Conservation (phyloP, 768 basidiomycete species). For the Podaxis sp. region DNA sequence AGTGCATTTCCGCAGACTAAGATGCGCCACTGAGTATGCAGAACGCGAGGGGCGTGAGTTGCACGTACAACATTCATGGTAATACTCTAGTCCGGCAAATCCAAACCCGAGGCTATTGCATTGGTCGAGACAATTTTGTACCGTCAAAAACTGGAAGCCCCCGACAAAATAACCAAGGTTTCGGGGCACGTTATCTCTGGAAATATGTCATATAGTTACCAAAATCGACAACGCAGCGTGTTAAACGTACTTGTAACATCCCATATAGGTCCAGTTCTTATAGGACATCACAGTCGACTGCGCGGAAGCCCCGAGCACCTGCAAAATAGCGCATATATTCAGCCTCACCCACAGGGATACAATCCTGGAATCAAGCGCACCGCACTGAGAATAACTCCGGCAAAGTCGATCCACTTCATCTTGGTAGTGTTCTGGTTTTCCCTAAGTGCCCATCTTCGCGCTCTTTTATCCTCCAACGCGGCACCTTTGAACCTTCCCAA, state of each 20-base stretch:
- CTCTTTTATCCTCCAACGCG: neutral
- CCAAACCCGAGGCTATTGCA: constrained; percentile 16
- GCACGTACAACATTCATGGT: constrained; percentile 22
- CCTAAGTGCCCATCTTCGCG: neutral
- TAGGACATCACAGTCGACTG: neutral
- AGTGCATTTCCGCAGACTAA: constrained; percentile 22
- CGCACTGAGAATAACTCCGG: neutral
- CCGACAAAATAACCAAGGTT: constrained; percentile 15
- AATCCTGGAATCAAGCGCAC: neutral
- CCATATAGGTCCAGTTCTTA: neutral
- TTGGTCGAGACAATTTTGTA: constrained; percentile 19
- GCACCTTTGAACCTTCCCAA: neutral
- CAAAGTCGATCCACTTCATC: neutral
- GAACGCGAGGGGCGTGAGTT: neutral
- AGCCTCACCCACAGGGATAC: neutral
- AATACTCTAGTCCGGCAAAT: constrained; percentile 21
- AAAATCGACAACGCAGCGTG: neutral
- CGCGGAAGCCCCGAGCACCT: neutral
- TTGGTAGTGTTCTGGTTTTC: neutral
- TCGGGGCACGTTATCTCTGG: constrained; percentile 15
- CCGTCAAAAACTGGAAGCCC: constrained; percentile 15
- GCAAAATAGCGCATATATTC: neutral
- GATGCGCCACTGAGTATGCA: neutral
- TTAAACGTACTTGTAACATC: neutral
- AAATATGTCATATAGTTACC: neutral